Conservation (phyloP, 2,329 filamentous ascomycete genomes). For the Monilinia laxa region DNA sequence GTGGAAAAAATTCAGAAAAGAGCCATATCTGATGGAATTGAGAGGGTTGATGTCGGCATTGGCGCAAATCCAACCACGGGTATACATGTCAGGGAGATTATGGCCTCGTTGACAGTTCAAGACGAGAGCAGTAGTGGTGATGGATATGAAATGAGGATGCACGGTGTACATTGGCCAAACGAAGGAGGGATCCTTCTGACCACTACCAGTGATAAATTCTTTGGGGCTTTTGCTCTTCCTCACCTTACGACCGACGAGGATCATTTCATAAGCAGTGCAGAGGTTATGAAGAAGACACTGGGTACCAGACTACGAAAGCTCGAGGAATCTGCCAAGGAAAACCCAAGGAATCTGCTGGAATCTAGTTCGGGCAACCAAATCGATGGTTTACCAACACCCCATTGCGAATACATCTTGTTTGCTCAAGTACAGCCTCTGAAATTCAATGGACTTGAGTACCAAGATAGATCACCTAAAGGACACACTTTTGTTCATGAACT, state of each 20-base stretch:
- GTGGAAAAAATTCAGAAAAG: neutral
- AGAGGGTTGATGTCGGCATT: constrained; percentile 2
- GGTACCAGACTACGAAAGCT: constrained; percentile 65
- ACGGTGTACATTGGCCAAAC: constrained; percentile 83
- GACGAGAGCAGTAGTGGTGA: constrained; percentile 68
- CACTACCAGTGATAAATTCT: constrained; percentile 90
- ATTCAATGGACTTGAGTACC: constrained; percentile 26
- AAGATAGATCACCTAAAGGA: constrained; percentile 41
- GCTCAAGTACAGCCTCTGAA: constrained; percentile 63
- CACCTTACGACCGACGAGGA: constrained; percentile 67
- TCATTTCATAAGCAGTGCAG: constrained; percentile 56
- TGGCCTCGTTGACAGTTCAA: constrained; percentile 68
- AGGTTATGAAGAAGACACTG: constrained; percentile 71
- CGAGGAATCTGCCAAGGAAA: constrained; percentile 53
- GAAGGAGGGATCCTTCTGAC: constrained; percentile 77
- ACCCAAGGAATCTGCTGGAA: constrained; percentile 72
- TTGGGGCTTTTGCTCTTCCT: constrained; percentile 86
- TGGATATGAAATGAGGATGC: constrained; percentile 75
- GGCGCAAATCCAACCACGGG: constrained; percentile 40
- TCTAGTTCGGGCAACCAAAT: constrained; percentile 60
- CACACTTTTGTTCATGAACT: constrained; percentile 51
- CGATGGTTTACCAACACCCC: constrained; percentile 63
- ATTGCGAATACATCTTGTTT: constrained; percentile 88
- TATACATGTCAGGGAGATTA: constrained; percentile 60
- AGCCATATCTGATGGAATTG: constrained; percentile 16